Percentiles rank a stretch among this genome's conserved stretches.
These are phyloP conservation scores for Fusarium albosuccineum DNA, from an alignment of 2,329 filamentous ascomycete genomes.

Conservation along the genomic window DNA sequence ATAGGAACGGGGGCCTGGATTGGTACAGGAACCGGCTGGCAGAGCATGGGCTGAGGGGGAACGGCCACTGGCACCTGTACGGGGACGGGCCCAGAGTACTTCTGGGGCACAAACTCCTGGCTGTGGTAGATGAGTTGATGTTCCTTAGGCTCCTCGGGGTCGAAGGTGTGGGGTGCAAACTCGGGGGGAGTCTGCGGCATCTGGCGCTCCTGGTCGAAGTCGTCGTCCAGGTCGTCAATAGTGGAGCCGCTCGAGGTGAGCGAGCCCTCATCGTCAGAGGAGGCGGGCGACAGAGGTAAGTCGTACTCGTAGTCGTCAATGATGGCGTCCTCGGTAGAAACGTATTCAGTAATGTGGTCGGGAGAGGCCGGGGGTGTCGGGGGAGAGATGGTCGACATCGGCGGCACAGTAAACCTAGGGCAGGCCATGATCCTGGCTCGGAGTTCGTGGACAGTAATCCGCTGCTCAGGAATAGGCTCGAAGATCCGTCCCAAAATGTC, in stretches of 20 bases:
- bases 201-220: conserved; percentile 61
- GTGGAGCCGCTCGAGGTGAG: conserved; percentile 67
- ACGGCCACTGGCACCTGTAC: conserved; percentile 43
- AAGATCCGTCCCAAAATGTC: conserved; percentile 90
- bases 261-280: conserved; percentile 69
- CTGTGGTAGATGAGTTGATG: conserved; percentile 54
- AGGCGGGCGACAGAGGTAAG: conserved; percentile 64
- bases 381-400: conserved; percentile 51
- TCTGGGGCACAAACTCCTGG: conserved; percentile 62
- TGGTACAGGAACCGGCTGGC: conserved; percentile 48
- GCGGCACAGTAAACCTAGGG: conserved; percentile 74
- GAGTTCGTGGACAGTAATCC: conserved; percentile 86
- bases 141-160: conserved; percentile 60
- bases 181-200: conserved; percentile 55
- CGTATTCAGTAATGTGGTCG: conserved; percentile 59
- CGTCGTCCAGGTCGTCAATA: conserved; percentile 65
- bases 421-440: conserved; percentile 82
- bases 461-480: conserved; percentile 83
- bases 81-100: conserved; percentile 58
- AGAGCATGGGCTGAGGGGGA: conserved; percentile 46
- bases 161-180: conserved; percentile 59
- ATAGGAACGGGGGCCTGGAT: conserved; percentile 54
- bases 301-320: conserved; percentile 60
- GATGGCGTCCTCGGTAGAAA: conserved; percentile 61
- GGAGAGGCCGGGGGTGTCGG: conserved; percentile 59